Base-by-base conservation (phyloP, 192 early-diverging fungal species). In the Spizellomyces sp. region DNA sequence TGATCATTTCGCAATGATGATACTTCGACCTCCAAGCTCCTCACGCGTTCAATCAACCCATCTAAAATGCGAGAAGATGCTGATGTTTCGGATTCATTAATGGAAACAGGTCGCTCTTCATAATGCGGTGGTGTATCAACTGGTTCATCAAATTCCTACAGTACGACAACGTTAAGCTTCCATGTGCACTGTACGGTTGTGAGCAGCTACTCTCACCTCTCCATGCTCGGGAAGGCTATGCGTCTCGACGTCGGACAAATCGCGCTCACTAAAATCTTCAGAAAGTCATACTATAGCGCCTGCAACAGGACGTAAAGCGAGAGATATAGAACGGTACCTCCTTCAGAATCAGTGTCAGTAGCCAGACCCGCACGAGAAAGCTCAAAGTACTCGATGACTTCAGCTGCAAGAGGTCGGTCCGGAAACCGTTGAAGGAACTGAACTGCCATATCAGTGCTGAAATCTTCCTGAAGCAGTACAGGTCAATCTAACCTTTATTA, bases 361-460 rank as follows among this genome's bases (percentile, higher is more conserved):
- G 63, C 65, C 21, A 67, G 36, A 8, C 72, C 72, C 8, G 64
- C 56, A 6, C 72, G 72, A 10, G 72, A 74, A 22, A 58, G 55
- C 58, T 74, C 72, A 74, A 74, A 74, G 65, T 74, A 74, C 44
- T 74, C 64, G 27, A 74, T 74, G 15, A 74, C 65, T 14, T 74
- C 72, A 44, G 64, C 64, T 2, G 55, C 72, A 45, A 58, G 12
- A 17, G 72, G 72, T 54, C 72, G 36, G 46, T 74, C 72, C 8
- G 72, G 72, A 46, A 74, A 74, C 9, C 65, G 50, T 17, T 52
- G 14, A 54, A 74, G 48, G 44, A 74, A 74, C 72, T 74, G 21
- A 10, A 45, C 14, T 4, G 56, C 21, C 41, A 42, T 27, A 22
- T 61, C 12, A n/a, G 19, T n/a, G 21, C 19, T 22, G 2, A 1